Conservation (phyloP, 805 yeast species). For the Teunomyces atbi region DNA sequence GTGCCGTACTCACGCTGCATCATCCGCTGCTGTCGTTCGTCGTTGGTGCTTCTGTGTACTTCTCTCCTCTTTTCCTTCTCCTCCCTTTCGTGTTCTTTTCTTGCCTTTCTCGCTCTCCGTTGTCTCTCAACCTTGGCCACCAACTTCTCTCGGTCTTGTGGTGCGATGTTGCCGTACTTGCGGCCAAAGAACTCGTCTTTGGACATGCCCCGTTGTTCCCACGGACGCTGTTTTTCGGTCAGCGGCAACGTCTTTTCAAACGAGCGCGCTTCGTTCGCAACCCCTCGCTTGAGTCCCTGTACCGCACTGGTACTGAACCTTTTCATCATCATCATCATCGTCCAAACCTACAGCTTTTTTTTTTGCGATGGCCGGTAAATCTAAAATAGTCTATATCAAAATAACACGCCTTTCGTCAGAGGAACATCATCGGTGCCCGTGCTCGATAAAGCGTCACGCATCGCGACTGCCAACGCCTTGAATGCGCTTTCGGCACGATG, state of each 20-base stretch:
- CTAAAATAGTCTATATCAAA: conserved; percentile 34
- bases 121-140: conserved; percentile 34
- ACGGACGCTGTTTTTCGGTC: conserved; percentile 19
- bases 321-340: neutral
- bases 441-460: conserved; percentile 76
- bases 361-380: no score
- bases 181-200: conserved; percentile 40
- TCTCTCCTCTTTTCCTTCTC: conserved; percentile 9
- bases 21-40: neutral
- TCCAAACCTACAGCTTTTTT: no score
- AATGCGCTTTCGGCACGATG: conserved; percentile 96
- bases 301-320: neutral
- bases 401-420: conserved; percentile 91
- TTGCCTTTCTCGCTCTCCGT: conserved; percentile 23
- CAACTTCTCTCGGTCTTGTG: conserved; percentile 23
- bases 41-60: no score
- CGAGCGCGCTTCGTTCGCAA: conserved; percentile 9
- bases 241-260: conserved; percentile 29
- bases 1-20: neutral
- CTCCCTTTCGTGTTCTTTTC: conserved; percentile 18
- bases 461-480: conserved; percentile 92
- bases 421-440: conserved; percentile 93
- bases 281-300: conserved; percentile 1
- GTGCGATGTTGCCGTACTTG: conserved; percentile 32
- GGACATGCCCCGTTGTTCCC: conserved; percentile 36